phyloP scores from a whole-genome alignment of 2,329 filamentous ascomycete genomes.

The Colletotrichum incanum region DNA sequence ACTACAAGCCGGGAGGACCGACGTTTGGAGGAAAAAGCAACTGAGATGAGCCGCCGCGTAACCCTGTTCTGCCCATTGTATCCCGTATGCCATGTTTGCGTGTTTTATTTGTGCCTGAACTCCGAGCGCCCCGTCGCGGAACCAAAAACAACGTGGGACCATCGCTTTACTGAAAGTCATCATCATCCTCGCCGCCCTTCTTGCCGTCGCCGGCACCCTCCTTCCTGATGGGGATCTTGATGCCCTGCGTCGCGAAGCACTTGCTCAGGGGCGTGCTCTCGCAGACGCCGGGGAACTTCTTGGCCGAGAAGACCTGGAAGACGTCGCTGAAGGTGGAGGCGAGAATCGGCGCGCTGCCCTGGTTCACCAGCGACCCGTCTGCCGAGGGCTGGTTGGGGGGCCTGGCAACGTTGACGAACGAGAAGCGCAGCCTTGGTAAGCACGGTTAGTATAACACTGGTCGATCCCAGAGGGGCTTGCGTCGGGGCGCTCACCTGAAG shows the following conservation, averaged over 20 bases:
- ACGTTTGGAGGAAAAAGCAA: background rate
- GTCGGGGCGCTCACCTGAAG: conserved; percentile 79
- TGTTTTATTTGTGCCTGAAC: conserved; percentile 7
- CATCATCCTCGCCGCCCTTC: conserved; percentile 69
- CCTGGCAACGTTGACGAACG: conserved; percentile 83
- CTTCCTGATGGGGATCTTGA: conserved; percentile 96
- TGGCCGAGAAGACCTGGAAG: conserved; percentile 96
- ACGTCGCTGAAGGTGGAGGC: conserved; percentile 89
- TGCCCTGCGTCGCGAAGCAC: conserved; percentile 92
- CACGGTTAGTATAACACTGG: conserved; percentile 7
- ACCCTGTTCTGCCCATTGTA: background rate
- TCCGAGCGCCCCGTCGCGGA: conserved; percentile 8
- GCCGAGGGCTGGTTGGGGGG: conserved; percentile 48
- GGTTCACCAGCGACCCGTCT: conserved; percentile 72
- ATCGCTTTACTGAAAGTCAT: conserved; percentile 49
- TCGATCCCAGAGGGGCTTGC: background rate
- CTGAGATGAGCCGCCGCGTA: background rate
- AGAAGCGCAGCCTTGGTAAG: conserved; percentile 70
- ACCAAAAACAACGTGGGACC: background rate
- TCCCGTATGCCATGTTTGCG: conserved; percentile 9
- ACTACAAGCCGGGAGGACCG: background rate
- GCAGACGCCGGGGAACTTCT: conserved; percentile 98
- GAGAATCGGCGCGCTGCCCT: conserved; percentile 83
- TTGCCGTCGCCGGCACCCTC: conserved; percentile 70
- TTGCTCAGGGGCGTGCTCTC: conserved; percentile 94